These are phyloP conservation scores for Eutypa lata DNA, from an alignment of 2,329 filamentous ascomycete genomes.

Conservation along the genomic window DNA sequence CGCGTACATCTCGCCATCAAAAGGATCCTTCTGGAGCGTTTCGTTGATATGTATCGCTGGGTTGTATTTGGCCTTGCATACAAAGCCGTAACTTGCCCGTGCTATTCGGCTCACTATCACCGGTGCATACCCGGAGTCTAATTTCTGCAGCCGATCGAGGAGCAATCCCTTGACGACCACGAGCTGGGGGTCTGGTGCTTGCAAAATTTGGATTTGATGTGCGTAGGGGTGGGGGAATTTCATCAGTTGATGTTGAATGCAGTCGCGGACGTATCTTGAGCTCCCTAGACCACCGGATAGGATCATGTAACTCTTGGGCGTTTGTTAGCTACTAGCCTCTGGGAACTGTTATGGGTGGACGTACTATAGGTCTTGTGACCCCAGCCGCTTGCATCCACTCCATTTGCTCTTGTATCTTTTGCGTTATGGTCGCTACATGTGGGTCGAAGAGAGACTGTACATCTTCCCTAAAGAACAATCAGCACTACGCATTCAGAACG, in stretches of 20 bases:
- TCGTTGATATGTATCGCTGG: conserved; percentile 33
- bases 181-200: conserved; percentile 50
- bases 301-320: conserved; percentile 36
- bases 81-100: conserved; percentile 40
- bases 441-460: conserved; percentile 42
- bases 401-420: conserved; percentile 37
- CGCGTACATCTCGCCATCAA: conserved; percentile 34
- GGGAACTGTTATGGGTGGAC: conserved; percentile 1
- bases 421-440: conserved; percentile 37
- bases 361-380: conserved; percentile 32
- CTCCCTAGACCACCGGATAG: conserved; percentile 45
- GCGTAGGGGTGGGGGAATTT: conserved; percentile 33
- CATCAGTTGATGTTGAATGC: conserved; percentile 35
- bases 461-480: conserved; percentile 30
- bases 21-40: conserved; percentile 31
- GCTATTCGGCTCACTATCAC: conserved; percentile 42
- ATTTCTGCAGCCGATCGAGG: conserved; percentile 46
- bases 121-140: conserved; percentile 35
- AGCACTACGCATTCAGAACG: conserved; percentile 1
- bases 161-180: conserved; percentile 53
- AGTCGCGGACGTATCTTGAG: conserved; percentile 43
- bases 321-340: conserved; percentile 6
- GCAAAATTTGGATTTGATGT: conserved; percentile 34
- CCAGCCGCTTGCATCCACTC: conserved; percentile 33
- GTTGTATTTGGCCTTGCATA: conserved; percentile 35